Conservation (phyloP, 2,329 filamentous ascomycete genomes). For the Exophiala bonariae region DNA sequence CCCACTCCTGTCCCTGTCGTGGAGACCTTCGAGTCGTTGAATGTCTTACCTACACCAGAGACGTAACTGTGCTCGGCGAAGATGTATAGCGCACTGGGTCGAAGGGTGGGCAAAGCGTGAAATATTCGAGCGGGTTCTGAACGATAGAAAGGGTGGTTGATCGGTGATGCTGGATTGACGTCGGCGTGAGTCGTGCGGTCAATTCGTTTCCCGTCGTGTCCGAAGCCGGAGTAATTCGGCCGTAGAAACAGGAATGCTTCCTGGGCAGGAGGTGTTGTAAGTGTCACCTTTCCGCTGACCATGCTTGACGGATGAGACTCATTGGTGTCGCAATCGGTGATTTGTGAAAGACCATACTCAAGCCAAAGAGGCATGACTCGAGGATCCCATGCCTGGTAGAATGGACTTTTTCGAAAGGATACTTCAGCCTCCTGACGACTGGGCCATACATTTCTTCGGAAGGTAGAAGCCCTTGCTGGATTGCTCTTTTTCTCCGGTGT, state of each 20-base stretch:
- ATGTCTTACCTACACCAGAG: constrained; percentile 33
- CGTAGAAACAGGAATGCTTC: constrained; percentile 62
- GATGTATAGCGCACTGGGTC: constrained; percentile 45
- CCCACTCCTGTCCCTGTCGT: constrained; percentile 40
- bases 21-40: constrained; percentile 38
- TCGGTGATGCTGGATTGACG: constrained; percentile 33
- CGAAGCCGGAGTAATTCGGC: constrained; percentile 61
- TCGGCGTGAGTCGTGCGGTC: constrained; percentile 46
- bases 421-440: constrained; percentile 67
- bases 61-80: constrained; percentile 43
- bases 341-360: constrained; percentile 68
- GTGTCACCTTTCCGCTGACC: constrained; percentile 57
- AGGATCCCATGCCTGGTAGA: constrained; percentile 80
- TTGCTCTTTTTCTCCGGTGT: constrained; percentile 55
- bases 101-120: constrained; percentile 38
- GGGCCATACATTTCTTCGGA: constrained; percentile 78
- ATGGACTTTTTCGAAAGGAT: constrained; percentile 66
- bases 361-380: constrained; percentile 75
- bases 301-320: constrained; percentile 49
- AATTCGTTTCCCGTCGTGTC: constrained; percentile 32
- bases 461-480: constrained; percentile 66
- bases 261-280: constrained; percentile 78
- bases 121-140: constrained; percentile 40
- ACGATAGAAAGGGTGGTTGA: constrained; percentile 43
- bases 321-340: constrained; percentile 46